Conservation (phyloP, 805 yeast species). For the Saccharomycopsis synnaedendra region DNA sequence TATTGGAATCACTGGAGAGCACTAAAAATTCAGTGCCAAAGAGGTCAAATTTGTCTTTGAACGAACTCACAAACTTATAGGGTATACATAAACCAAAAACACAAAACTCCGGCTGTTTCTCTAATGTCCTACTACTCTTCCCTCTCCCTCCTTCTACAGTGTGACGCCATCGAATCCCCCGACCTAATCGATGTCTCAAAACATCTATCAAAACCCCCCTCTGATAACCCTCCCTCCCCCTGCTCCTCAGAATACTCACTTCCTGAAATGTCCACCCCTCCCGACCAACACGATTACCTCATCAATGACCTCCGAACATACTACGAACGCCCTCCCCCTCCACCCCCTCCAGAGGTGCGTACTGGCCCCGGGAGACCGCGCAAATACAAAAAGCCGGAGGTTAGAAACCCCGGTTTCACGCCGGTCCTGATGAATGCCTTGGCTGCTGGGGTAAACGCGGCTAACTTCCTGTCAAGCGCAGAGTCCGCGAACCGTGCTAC, state of each 20-base stretch:
- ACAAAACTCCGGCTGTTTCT: too few species aligned
- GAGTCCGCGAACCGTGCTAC: slow-evolving; percentile 2
- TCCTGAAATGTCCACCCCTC: slow-evolving; percentile 1
- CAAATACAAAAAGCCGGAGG: slow-evolving; percentile 2
- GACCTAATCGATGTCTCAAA: not conserved
- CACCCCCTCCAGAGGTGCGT: not conserved
- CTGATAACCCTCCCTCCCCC: too few species aligned
- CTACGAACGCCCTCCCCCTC: not conserved
- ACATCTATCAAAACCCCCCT: not conserved
- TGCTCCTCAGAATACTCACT: not conserved
- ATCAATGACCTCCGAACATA: not conserved
- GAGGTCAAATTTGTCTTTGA: too few species aligned
- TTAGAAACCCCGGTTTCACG: not conserved
- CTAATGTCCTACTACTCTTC: slow-evolving; percentile 6
- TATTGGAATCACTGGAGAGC: too few species aligned
- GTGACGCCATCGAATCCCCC: slow-evolving; percentile 12
- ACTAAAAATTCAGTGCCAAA: too few species aligned
- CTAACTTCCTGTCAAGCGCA: slow-evolving; percentile 6
- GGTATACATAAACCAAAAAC: too few species aligned
- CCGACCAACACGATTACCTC: not conserved
- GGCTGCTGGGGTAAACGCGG: not conserved
- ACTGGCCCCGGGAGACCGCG: not conserved
- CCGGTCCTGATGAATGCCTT: not conserved
- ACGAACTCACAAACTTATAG: too few species aligned
- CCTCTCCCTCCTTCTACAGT: slow-evolving; percentile 10